phyloP scores from a whole-genome alignment of 148 eudicot genomes.

The Rhododendron vialii region DNA sequence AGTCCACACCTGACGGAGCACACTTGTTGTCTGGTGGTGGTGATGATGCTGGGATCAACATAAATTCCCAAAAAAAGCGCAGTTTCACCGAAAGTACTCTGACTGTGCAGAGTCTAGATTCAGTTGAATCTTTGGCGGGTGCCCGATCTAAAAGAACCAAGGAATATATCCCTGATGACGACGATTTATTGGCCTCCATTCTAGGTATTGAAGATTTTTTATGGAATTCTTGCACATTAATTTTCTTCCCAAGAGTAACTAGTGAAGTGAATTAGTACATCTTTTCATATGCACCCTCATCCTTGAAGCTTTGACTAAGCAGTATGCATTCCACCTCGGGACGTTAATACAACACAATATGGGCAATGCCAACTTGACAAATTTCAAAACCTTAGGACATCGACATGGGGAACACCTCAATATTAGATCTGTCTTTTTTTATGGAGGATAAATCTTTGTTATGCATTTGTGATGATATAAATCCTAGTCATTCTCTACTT shows the following conservation, averaged over 20 bases:
- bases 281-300: too few relatives aligned
- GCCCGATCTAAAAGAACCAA: conserved; percentile 52
- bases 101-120: conserved; percentile 71
- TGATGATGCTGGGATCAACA: conserved; percentile 37
- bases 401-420: neutral
- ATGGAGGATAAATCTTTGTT: neutral
- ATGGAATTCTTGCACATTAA: neutral
- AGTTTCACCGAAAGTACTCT: conserved; percentile 80
- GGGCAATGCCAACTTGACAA: neutral
- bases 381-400: neutral
- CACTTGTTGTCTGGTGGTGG: conserved; percentile 24
- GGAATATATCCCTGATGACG: conserved; percentile 69
- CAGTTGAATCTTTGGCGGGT: conserved; percentile 58
- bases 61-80: conserved; percentile 64
- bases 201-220: conserved; percentile 49
- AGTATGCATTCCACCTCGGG: too few relatives aligned
- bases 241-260: neutral
- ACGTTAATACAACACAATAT: neutral
- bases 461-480: too few relatives aligned
- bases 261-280: neutral
- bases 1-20: conserved; percentile 45
- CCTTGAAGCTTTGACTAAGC: neutral
- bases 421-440: neutral
- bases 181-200: conserved; percentile 88
- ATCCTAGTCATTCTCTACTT: neutral